phyloP scores from a whole-genome alignment of 202 grass and related monocot genomes.

The Dendrocalamus latiflorus region DNA sequence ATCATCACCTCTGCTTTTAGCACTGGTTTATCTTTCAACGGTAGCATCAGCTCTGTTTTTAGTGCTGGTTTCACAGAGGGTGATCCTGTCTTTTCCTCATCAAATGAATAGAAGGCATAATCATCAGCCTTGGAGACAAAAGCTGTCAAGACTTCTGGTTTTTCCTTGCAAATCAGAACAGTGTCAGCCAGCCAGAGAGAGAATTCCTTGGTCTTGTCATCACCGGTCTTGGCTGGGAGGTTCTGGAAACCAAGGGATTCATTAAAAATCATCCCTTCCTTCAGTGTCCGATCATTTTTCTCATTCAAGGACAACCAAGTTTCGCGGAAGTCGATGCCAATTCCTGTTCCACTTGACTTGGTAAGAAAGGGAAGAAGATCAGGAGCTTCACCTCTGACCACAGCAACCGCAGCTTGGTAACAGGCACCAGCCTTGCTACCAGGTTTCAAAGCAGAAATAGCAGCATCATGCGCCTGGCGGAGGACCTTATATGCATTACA shows the following conservation, averaged over 20 bases:
- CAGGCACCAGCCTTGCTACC: constrained; percentile 37
- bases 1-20: neutral
- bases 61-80: neutral
- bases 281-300: too few relatives aligned
- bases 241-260: constrained; percentile 78
- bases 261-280: constrained; percentile 71
- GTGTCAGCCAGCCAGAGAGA: constrained; percentile 60
- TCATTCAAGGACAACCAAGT: constrained; percentile 45
- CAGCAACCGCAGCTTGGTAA: constrained; percentile 50
- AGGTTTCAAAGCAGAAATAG: constrained; percentile 37
- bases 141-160: constrained; percentile 51
- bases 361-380: constrained; percentile 53
- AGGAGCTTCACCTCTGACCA: constrained; percentile 46
- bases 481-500: too few relatives aligned
- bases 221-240: constrained; percentile 20
- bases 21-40: constrained; percentile 12
- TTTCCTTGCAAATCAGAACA: constrained; percentile 49
- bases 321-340: constrained; percentile 75
- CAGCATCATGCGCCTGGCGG: constrained; percentile 68
- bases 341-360: constrained; percentile 65
- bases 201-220: constrained; percentile 52
- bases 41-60: neutral
- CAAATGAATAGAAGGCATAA: constrained; percentile 47
- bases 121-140: constrained; percentile 49
- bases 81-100: constrained; percentile 43